Percentiles rank a stretch among this genome's conserved stretches.
Conservation (phyloP, 176 grass and related monocot genomes). For the Oryza officinalis region DNA sequence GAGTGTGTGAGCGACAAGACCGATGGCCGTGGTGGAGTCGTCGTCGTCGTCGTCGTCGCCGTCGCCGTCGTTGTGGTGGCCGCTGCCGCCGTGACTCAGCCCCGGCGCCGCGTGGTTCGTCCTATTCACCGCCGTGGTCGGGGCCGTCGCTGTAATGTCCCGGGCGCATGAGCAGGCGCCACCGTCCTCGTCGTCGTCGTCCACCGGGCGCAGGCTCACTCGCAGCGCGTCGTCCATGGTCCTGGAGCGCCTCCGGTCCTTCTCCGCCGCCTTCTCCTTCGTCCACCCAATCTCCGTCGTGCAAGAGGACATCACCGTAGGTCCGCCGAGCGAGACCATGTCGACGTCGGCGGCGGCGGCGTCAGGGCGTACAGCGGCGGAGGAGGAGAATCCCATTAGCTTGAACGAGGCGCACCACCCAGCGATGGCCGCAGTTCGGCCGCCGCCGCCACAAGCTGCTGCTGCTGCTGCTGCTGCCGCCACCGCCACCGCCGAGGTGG, state of each 20-base stretch:
- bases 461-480: not conserved
- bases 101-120: conserved; percentile 35
- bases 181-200: too few species aligned
- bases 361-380: not conserved
- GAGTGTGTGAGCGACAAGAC: not conserved
- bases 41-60: too few species aligned
- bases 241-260: conserved; percentile 24
- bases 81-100: conserved; percentile 35
- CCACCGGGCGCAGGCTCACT: conserved; percentile 6
- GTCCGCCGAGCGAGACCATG: too few species aligned
- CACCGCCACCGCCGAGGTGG: not conserved
- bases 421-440: not conserved
- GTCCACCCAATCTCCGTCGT: not conserved
- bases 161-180: not conserved
- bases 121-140: conserved; percentile 39
- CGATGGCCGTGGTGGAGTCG: not conserved
- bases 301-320: not conserved
- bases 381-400: not conserved
- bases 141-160: conserved; percentile 32
- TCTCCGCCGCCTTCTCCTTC: conserved; percentile 18
- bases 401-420: not conserved
- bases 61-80: not conserved
- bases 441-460: not conserved
- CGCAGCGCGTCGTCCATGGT: conserved; percentile 37
- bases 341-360: not conserved